Conservation (phyloP, 1,284 basidiomycete genomes). For the Termitomyces sp. region DNA sequence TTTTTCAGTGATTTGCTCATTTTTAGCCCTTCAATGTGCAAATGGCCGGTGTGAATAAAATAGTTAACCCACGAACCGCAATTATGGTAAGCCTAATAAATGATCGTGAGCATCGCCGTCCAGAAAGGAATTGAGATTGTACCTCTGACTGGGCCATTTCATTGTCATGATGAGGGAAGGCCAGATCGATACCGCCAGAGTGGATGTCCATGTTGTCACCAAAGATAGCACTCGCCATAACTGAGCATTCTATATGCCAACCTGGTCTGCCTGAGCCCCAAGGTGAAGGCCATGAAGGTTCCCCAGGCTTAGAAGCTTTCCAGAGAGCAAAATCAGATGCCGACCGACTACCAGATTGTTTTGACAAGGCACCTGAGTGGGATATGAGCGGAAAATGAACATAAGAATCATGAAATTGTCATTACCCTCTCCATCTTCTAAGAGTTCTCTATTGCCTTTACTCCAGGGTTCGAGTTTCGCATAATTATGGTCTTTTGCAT, state of each 20-base stretch:
- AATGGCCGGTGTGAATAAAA: constrained; percentile 97
- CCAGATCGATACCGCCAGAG: constrained; percentile 94
- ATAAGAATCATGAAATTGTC: not conserved
- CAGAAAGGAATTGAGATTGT: constrained; percentile 17
- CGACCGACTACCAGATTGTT: constrained; percentile 55
- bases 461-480: constrained; percentile 97
- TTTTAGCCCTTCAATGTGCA: constrained; percentile 98
- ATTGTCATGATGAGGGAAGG: constrained; percentile 99
- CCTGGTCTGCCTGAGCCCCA: constrained; percentile 98
- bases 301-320: constrained; percentile 98
- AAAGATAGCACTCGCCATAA: constrained; percentile 94
- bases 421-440: constrained; percentile 92
- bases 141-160: constrained; percentile 98
- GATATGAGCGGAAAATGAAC: not conserved
- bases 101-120: constrained; percentile 2
- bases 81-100: constrained; percentile 79
- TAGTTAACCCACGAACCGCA: constrained; percentile 98
- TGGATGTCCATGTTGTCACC: constrained; percentile 97
- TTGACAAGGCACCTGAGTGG: constrained; percentile 50
- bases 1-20: constrained; percentile 99
- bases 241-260: constrained; percentile 99
- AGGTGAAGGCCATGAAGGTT: constrained; percentile 94
- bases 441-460: constrained; percentile 85
- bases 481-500: constrained; percentile 65
- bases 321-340: constrained; percentile 93